phyloP scores from a whole-genome alignment of 345 rosid species.

The Ceriops zippeliana region DNA sequence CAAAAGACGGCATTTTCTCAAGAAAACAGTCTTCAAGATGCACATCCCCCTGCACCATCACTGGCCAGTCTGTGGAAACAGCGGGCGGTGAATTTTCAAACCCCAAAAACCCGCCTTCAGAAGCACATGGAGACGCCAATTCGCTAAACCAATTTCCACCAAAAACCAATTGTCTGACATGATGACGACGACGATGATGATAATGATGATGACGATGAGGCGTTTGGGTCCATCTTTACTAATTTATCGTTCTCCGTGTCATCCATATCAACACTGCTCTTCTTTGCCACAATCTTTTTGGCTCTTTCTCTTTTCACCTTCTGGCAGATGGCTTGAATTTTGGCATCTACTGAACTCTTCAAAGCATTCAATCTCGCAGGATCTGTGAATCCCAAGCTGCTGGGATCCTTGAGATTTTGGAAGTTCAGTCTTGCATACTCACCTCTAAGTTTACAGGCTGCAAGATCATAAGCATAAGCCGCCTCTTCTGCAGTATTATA shows the following conservation, averaged over 20 bases:
- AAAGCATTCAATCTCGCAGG: slow-evolving; percentile 48
- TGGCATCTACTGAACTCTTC: slow-evolving; percentile 66
- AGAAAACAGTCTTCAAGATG: slow-evolving; percentile 55
- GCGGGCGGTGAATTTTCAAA: slow-evolving; percentile 45
- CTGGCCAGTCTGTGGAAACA: slow-evolving; percentile 32
- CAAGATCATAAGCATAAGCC: slow-evolving; percentile 87
- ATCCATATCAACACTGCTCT: slow-evolving; percentile 11
- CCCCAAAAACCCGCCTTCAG: slow-evolving; percentile 49
- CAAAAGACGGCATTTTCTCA: slow-evolving; percentile 79
- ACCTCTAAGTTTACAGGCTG: slow-evolving; percentile 87
- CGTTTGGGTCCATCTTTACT: slow-evolving; percentile 28
- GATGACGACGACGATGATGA: slow-evolving; percentile 16
- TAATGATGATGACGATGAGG: slow-evolving; percentile 24
- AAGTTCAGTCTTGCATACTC: slow-evolving; percentile 87
- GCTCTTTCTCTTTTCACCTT: slow-evolving; percentile 60
- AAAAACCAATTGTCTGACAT: slow-evolving; percentile 12
- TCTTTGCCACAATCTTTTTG: slow-evolving; percentile 43
- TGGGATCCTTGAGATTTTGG: slow-evolving; percentile 65
- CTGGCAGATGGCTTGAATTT: slow-evolving; percentile 84
- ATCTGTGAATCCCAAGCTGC: slow-evolving; percentile 55
- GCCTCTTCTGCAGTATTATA: slow-evolving; percentile 85
- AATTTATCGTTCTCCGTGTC: slow-evolving; percentile 8
- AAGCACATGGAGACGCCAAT: slow-evolving; percentile 32
- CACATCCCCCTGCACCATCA: slow-evolving; percentile 28
- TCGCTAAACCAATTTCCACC: slow-evolving; percentile 41